Percentiles rank a stretch among this genome's conserved stretches.
phyloP scores from a whole-genome alignment of 495 filamentous ascomycete genomes.

The Mytilinidion resinicola region DNA sequence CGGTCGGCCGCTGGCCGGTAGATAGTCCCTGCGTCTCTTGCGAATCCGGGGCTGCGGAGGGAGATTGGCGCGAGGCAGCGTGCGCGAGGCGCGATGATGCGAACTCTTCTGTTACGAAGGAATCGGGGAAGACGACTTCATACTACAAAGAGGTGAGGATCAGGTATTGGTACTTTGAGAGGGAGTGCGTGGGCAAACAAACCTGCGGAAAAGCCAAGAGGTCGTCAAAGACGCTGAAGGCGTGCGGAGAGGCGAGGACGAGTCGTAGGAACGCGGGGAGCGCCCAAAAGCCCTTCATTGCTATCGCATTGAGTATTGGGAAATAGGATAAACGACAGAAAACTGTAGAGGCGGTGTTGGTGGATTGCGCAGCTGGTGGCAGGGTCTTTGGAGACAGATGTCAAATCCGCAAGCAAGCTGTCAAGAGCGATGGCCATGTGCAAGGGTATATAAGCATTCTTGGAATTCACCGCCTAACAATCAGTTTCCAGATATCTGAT shows the following conservation, averaged over 20 bases:
- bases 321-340: background rate
- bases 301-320: background rate
- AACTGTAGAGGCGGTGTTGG: background rate
- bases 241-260: conserved; percentile 48
- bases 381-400: conserved; percentile 2
- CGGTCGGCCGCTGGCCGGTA: conserved; percentile 8
- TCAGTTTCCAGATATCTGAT: background rate
- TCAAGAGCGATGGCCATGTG: background rate
- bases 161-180: background rate
- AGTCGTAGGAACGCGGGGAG: conserved; percentile 36
- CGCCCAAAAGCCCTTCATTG: conserved; percentile 38
- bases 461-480: background rate
- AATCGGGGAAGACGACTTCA: conserved; percentile 71
- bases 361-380: background rate
- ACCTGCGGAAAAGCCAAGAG: conserved; percentile 89
- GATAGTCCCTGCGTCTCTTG: conserved; percentile 26
- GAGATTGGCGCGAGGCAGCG: conserved; percentile 11
- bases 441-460: background rate
- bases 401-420: background rate
- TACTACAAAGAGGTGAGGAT: conserved; percentile 48
- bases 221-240: conserved; percentile 84
- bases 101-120: conserved; percentile 64
- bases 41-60: conserved; percentile 20
- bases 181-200: conserved; percentile 18
- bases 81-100: conserved; percentile 45